Evolutionary conservation across 2,329 filamentous ascomycete species (phyloP), one percentile per base, ranked within the genome.

Genomic region (Apiospora malaysiana): DNA sequence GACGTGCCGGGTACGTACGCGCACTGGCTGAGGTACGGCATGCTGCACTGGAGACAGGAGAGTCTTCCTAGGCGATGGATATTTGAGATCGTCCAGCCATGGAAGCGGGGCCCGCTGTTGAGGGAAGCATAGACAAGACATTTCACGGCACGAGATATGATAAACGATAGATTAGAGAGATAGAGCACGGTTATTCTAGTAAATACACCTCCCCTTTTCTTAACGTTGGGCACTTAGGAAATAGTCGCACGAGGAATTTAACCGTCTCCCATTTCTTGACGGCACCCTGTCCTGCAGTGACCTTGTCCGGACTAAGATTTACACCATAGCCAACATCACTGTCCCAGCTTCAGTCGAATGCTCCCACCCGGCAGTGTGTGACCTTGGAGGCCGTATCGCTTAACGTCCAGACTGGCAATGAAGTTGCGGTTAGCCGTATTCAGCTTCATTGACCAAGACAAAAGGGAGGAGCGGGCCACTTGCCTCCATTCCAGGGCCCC

Each of bases 11-110:
- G 85, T 4, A 89, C 87, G 1, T 89, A 89, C 77, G 86, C 84
- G 2, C 82, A 85, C 71, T 89, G 86, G 87, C 73, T 89, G 68
- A 81, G 88, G 25, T 78, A 88, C 76, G 88, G 81, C 0, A 86
- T 83, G 70, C 76, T 83, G 10, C 78, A 85, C 76, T 88, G 84
- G 83, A 81, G 73, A 49, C 87, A 83, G 73, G 79, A 84, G 70
- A 72, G 77, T 0, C 56, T 86, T 21, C 85, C 85, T 1, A 69
- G 75, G 7, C 72, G 75, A 21, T 49, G 83, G 25, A 73, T 80
- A 0, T 83, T 82, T 42, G 71, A 77, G 72, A 76, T 78, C 0
- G 76, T 79, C 2, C 18, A 51, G n/a, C 46, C 67, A 63, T 79
- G 80, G 32, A 85, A 83, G 76, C 77, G 71, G n/a, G 85, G 84